A percentile compares a stretch with the other conserved stretches of the same genome.
These are phyloP conservation scores for Trametes punicea DNA, from an alignment of 768 basidiomycete species.

Conservation along the genomic window DNA sequence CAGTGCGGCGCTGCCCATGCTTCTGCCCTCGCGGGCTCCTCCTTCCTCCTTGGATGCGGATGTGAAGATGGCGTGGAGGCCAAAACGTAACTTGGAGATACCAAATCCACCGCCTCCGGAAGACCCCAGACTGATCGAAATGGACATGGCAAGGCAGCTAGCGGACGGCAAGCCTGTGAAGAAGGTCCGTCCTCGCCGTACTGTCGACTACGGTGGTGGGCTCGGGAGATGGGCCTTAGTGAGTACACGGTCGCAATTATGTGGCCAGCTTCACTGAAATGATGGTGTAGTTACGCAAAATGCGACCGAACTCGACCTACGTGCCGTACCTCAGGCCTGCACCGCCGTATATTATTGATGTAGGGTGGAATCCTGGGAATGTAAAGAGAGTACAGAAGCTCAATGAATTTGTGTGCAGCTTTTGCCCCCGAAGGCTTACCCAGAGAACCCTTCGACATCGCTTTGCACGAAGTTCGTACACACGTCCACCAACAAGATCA, in stretches of 20 bases:
- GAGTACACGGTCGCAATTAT: slow-evolving; percentile 27
- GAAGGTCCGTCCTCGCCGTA: slow-evolving; percentile 89
- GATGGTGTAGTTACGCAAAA: slow-evolving; percentile 56
- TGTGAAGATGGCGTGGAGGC: slow-evolving; percentile 62
- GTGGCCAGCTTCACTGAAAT: not conserved
- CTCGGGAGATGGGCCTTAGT: slow-evolving; percentile 86
- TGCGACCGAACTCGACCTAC: slow-evolving; percentile 76
- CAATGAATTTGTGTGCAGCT: slow-evolving; percentile 50
- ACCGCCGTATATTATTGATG: slow-evolving; percentile 87
- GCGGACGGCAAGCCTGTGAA: slow-evolving; percentile 82
- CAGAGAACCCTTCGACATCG: slow-evolving; percentile 87
- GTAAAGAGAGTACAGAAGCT: slow-evolving; percentile 19
- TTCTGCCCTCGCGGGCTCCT: slow-evolving; percentile 7
- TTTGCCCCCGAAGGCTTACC: slow-evolving; percentile 91
- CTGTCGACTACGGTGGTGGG: slow-evolving; percentile 92
- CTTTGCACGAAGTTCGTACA: slow-evolving; percentile 97
- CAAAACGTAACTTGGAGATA: slow-evolving; percentile 59
- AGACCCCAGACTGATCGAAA: slow-evolving; percentile 70
- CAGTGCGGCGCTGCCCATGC: slow-evolving; percentile 6
- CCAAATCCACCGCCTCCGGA: slow-evolving; percentile 83
- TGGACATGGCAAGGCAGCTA: slow-evolving; percentile 66
- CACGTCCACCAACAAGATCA: slow-evolving; percentile 97
- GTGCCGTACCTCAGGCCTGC: slow-evolving; percentile 77
- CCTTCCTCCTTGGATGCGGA: slow-evolving; percentile 1
- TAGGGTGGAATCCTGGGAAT: slow-evolving; percentile 38